Conservation (phyloP, 1,284 basidiomycete species). For the Phellopilus nigrolimitatus region DNA sequence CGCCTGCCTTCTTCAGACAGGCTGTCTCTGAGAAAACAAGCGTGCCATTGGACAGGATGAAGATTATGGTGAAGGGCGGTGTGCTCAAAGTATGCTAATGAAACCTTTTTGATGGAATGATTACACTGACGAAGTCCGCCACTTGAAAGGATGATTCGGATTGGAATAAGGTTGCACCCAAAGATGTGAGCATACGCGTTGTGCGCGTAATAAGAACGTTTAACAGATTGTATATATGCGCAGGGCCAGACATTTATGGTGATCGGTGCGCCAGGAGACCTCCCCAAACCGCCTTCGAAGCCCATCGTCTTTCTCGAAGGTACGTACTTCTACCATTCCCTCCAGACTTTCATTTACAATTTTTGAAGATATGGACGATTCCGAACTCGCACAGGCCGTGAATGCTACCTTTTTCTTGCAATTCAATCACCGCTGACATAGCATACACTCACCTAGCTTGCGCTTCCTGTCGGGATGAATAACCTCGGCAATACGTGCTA, state of each 20-base stretch:
- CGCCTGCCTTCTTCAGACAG: slow-evolving; percentile 77
- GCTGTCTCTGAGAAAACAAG: slow-evolving; percentile 79
- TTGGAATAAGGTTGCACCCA: slow-evolving; percentile 78
- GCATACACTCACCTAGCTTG: slow-evolving; percentile 35
- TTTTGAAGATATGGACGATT: slow-evolving; percentile 76
- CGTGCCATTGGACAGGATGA: slow-evolving; percentile 89
- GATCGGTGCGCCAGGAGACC: slow-evolving; percentile 87
- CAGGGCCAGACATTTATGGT: slow-evolving; percentile 81
- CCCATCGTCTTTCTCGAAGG: slow-evolving; percentile 81
- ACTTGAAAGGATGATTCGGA: slow-evolving; percentile 72
- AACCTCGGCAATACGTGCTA: slow-evolving; percentile 92
- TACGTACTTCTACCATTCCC: slow-evolving; percentile 25
- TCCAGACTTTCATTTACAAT: slow-evolving; percentile 18
- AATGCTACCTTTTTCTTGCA: background rate
- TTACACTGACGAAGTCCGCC: slow-evolving; percentile 14
- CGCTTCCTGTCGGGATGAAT: slow-evolving; percentile 65
- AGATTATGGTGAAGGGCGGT: slow-evolving; percentile 96
- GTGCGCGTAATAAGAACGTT: background rate
- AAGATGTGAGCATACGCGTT: slow-evolving; percentile 48
- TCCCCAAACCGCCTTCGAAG: slow-evolving; percentile 82
- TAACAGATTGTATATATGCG: background rate
- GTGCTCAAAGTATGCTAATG: slow-evolving; percentile 65
- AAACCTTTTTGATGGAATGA: slow-evolving; percentile 24
- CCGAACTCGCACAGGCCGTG: slow-evolving; percentile 77
- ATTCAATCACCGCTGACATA: slow-evolving; percentile 10